These are phyloP conservation scores for Glycine tomentella DNA, from an alignment of 306 rosid species.

Conservation along the genomic window DNA sequence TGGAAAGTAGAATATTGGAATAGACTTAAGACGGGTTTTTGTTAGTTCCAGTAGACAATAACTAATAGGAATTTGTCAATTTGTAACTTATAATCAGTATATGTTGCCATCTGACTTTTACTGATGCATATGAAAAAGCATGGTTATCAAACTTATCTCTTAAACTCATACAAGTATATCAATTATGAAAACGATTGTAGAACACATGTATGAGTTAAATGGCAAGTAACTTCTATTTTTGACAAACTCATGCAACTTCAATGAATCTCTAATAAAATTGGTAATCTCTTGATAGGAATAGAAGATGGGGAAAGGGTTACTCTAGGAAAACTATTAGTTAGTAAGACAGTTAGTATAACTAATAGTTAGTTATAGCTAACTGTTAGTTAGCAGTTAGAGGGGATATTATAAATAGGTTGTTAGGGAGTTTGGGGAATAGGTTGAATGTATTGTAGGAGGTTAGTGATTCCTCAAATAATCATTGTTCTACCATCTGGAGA, in stretches of 20 bases:
- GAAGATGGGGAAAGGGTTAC: too few relatives aligned
- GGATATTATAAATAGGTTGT: too few relatives aligned
- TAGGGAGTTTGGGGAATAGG: too few relatives aligned
- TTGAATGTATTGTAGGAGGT: too few relatives aligned
- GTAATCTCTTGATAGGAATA: too few relatives aligned
- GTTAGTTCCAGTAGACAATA: not conserved
- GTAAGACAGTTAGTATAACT: too few relatives aligned
- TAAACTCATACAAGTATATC: not conserved
- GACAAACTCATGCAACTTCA: not conserved
- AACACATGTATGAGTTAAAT: not conserved
- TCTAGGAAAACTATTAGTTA: too few relatives aligned
- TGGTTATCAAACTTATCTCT: not conserved
- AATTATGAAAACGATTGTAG: not conserved
- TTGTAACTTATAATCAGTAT: not conserved
- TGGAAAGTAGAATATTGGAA: not conserved
- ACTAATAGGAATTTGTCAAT: not conserved
- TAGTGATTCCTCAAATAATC: too few relatives aligned
- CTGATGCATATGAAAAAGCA: not conserved
- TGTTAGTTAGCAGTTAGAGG: too few relatives aligned
- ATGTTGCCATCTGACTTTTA: not conserved
- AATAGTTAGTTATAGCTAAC: too few relatives aligned
- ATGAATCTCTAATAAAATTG: not conserved
- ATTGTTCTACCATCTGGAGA: too few relatives aligned
- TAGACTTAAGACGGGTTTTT: not conserved
- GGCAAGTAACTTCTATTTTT: not conserved